Evolutionary conservation across 2,329 filamentous ascomycete genomes (phyloP), one percentile per base, ranked within the genome.

Genomic region (Fusarium incarnatum): DNA sequence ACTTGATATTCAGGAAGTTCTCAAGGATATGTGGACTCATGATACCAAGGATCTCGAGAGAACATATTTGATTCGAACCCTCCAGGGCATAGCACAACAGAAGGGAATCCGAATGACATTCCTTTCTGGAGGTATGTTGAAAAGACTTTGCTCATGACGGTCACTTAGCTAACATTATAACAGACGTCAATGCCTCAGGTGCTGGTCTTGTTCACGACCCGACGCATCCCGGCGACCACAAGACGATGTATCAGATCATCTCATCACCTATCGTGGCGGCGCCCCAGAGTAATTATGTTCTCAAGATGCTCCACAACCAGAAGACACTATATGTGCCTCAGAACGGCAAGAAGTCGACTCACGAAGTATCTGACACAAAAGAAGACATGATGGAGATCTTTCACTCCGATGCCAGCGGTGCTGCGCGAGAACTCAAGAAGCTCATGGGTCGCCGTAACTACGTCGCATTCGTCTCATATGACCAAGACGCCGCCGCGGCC

Each of bases 301-400:
- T 98, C 73, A 97, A 97, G 79, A 88, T 99, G 77, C 89, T 99
- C n/a, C 94, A 98, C 85, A 96, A 92, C 84, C 95, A 94, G 82
- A 96, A 95, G 80, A 89, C 92, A 40, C 89, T 98, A 28, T 99
- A 98, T 79, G 87, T 99, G 57, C 96, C 96, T 0, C 86, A 88
- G 57, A 99, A 99, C 80, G 95, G 95, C 2, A 89, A 94, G 60
- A 88, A 88, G 70, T 90, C 92, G 2, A 91, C 86, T 3, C 89
- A 94, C 66, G 87, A 91, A 70, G 87, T 92, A 2, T 92, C 91
- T 3, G 96, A 99, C 79, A 99, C 96, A 48, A 98, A 99, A 81
- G 96, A 99, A 80, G 96, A 99, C 81, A 99, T 99, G 96, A 97
- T 99, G 92, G 96, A 99, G 83, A 97, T 99, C 72, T 99, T 99